Conservation (phyloP, 345 rosid species). For the Brassica carinata region DNA sequence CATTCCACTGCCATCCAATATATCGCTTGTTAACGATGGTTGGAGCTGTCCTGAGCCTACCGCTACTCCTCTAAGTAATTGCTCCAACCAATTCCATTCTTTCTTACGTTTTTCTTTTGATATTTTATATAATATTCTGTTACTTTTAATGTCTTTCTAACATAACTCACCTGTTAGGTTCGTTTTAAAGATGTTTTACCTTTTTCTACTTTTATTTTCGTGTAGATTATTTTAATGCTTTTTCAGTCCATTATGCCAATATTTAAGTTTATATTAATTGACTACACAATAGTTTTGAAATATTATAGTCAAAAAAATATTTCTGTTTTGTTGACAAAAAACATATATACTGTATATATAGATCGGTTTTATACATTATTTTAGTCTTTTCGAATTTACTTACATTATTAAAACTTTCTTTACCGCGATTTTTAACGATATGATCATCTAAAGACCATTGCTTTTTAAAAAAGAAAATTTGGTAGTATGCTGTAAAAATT, state of each 20-base stretch:
- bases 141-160: not conserved
- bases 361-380: not conserved
- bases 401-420: not conserved
- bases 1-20: conserved; percentile 66
- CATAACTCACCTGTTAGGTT: not conserved
- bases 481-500: not conserved
- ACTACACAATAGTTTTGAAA: not conserved
- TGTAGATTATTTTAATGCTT: not conserved
- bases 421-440: not conserved
- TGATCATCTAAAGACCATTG: not conserved
- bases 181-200: not conserved
- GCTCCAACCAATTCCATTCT: not conserved
- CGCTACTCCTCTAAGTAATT: conserved; percentile 29
- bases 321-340: not conserved
- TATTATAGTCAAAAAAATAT: not conserved
- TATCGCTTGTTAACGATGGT: conserved; percentile 85
- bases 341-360: too few relatives aligned
- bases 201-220: not conserved
- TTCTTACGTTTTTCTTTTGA: not conserved
- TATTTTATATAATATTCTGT: not conserved
- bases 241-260: not conserved
- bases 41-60: conserved; percentile 61
- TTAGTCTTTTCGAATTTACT: not conserved
- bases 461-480: not conserved
- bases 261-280: not conserved